Conservation (phyloP, 495 filamentous ascomycete species). For the Aspergillus homomorphus region DNA sequence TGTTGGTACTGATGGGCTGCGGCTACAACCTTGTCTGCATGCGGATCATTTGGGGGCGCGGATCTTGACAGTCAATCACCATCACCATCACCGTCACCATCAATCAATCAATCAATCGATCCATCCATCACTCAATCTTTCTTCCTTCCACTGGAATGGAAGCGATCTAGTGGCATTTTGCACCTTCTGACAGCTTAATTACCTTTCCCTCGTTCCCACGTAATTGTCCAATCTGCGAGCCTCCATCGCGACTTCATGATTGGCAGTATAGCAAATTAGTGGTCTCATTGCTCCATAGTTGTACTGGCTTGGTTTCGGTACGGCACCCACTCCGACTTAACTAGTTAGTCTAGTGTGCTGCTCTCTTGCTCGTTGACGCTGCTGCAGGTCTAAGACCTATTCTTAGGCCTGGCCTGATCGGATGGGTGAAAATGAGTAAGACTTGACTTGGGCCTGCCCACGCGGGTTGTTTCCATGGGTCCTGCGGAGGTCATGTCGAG, state of each 20-base stretch:
- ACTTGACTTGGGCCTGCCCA: no score
- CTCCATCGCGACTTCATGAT: not conserved
- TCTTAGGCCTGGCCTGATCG: slow-evolving; percentile 22
- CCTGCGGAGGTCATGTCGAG: slow-evolving; percentile 9
- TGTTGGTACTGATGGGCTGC: not conserved
- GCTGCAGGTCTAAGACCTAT: slow-evolving; percentile 27
- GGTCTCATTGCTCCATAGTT: not conserved
- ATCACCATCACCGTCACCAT: no score
- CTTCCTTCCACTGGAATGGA: not conserved
- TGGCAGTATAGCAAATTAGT: not conserved
- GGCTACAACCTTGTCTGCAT: slow-evolving; percentile 1
- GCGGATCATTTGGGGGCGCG: not conserved
- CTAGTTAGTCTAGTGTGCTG: no score
- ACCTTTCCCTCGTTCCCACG: slow-evolving; percentile 1
- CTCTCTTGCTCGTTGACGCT: no score
- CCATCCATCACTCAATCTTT: no score
- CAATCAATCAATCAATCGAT: no score
- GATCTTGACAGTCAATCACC: not conserved
- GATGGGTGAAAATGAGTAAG: not conserved
- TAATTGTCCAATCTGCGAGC: not conserved
- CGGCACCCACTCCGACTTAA: slow-evolving; percentile 1
- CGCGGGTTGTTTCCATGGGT: slow-evolving; percentile 9
- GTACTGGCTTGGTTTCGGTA: slow-evolving; percentile 4
- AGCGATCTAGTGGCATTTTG: not conserved
- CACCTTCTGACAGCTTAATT: not conserved